A percentile compares a stretch with the other conserved stretches of the same genome.
Evolutionary conservation across 306 rosid genomes (phyloP).

Genomic region (Rosa rugosa): DNA sequence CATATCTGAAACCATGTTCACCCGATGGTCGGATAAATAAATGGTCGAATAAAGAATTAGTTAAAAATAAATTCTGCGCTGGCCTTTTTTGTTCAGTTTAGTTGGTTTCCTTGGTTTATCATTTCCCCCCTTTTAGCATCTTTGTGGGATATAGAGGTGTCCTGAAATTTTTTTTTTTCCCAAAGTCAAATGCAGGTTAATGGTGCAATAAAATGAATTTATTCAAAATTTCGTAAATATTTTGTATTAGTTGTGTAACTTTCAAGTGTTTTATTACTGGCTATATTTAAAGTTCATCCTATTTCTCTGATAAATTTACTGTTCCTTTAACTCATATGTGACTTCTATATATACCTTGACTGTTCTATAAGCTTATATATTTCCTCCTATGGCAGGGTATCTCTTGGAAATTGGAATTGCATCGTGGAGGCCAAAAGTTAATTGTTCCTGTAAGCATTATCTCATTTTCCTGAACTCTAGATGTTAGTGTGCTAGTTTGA

Average conservation of each 20-base stretch:
- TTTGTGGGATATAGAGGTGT: not conserved
- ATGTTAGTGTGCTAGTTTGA: conserved; percentile 16
- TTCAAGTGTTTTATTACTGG: not conserved
- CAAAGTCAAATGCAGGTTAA: not conserved
- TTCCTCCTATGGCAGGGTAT: conserved; percentile 66
- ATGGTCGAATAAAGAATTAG: no score
- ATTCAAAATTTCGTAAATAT: not conserved
- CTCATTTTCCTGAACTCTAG: conserved; percentile 21
- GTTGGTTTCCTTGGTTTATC: not conserved
- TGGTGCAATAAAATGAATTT: not conserved
- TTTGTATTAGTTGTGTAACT: not conserved
- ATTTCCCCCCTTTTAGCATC: not conserved
- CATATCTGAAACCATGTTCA: not conserved
- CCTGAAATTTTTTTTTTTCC: not conserved
- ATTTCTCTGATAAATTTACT: not conserved
- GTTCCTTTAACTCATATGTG: not conserved
- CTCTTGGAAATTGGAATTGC: conserved; percentile 82
- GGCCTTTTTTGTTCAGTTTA: not conserved
- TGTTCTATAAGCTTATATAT: conserved; percentile 17
- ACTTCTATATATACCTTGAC: not conserved
- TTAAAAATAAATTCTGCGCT: not conserved
- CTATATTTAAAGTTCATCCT: no score
- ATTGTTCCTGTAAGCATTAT: conserved; percentile 69
- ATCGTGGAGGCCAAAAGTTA: conserved; percentile 90
- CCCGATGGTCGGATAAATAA: no score